Conservation (phyloP, 305 asterid genomes). For the Rubia occidens region DNA sequence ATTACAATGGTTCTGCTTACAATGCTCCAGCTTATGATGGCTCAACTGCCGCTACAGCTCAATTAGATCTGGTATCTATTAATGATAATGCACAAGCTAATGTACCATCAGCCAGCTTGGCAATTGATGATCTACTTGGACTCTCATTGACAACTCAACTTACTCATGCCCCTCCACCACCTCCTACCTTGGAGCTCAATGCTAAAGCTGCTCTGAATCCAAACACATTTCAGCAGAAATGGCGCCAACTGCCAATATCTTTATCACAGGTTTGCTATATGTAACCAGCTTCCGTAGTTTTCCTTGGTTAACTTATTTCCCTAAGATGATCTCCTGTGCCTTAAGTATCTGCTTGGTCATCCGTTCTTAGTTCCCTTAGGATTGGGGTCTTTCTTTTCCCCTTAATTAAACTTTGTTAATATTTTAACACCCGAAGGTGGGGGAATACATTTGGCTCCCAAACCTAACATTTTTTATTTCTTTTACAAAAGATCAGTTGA, state of each 20-base stretch:
- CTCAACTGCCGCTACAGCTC: conserved; percentile 34
- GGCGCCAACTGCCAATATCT: conserved; percentile 83
- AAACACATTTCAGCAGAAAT: conserved; percentile 85
- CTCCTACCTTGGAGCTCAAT: conserved; percentile 59
- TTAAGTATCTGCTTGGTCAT: neutral
- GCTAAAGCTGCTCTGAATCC: conserved; percentile 70
- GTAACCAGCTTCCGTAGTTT: conserved; percentile 9
- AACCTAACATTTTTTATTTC: neutral
- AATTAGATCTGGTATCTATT: conserved; percentile 63
- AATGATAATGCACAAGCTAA: conserved; percentile 44
- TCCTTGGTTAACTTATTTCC: conserved; percentile 3
- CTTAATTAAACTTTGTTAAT: neutral
- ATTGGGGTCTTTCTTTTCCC: neutral
- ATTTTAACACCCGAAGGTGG: neutral
- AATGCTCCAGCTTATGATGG: conserved; percentile 58
- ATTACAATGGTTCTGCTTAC: conserved; percentile 64
- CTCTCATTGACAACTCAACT: conserved; percentile 57
- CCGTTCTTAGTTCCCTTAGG: conserved; percentile 12
- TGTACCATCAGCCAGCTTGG: conserved; percentile 39
- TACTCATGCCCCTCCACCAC: conserved; percentile 33
- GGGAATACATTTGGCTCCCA: neutral
- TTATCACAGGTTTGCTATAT: conserved; percentile 51
- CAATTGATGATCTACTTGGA: conserved; percentile 81
- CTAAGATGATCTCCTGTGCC: neutral
- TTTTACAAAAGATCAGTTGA: neutral